Evolutionary conservation across 768 basidiomycete species (phyloP), one percentile per base, ranked within the genome.

Genomic region (Tylopilus balloui): DNA sequence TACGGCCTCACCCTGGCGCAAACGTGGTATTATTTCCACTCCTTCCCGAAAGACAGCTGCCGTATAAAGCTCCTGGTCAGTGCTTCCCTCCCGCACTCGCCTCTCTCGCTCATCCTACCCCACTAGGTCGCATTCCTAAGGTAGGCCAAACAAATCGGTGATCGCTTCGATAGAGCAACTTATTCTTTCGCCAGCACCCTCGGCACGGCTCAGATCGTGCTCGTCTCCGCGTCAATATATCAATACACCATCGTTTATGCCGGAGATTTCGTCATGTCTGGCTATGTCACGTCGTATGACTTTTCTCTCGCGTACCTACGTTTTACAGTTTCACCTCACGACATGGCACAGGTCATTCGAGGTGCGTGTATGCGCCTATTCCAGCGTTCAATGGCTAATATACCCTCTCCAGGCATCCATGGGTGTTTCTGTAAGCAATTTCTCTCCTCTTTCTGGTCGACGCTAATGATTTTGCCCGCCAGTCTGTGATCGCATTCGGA

Each of bases 1-100:
- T 69, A 69, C 39, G 68, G 68, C 36, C 52, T 71, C 48, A 69
- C 69, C 8, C 45, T 69, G 42, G 60, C 63, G 1, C 69, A 71
- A 42, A 68, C 66, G 38, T 66, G 62, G 61, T 60, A 59, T 24
- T 70, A 70, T 47, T 70, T 65, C 29, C 60, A 58, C 23, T 54
- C 63, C 29, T 70, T 61, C 49, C 56, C 58, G 20, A 59, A 60
- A 24, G 69, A 70, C 45, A 61, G 56, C 23, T 52, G 23, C 39
- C 54, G 56, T 25, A 69, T 62, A 52, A 70, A 70, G 56, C 32
- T 62, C n/a, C 45, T 70, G 36, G 69, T 70, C 41, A 21, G 68
- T 53, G 1, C 15, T n/a, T 7, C 34, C 15, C 15, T 29, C 38
- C 35, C 25, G 10, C 25, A 4, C 13, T 24, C 25, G 29, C 45